Evolutionary conservation across 2,329 filamentous ascomycete species (phyloP), one percentile per base, ranked within the genome.

Genomic region (Zasmidium cellare): DNA sequence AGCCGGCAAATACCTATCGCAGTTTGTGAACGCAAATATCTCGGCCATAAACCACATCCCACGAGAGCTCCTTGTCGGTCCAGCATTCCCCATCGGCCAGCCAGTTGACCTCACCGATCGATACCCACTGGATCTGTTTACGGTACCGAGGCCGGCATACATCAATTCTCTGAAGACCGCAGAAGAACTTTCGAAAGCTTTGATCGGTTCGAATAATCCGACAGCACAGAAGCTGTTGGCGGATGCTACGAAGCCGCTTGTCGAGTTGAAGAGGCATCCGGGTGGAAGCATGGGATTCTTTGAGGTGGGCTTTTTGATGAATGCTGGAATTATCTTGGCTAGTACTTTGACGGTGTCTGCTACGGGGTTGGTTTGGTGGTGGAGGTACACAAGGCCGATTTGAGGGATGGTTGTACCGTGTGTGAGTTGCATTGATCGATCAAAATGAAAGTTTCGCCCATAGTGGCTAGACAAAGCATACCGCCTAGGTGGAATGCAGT

Each of bases 1-100:
- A 1, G 72, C 80, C 2, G 82, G 79, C 16, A 87, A 87, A 67
- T 88, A 87, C 61, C 74, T 87, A 3, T 75, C 77, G 7, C 82
- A 87, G 61, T 85, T 83, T 68, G 72, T 87, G 35, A 65, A 75
- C 9, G 75, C 82, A 2, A 72, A 79, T 12, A 67, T 79, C 0
- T 79, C 80, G 0, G 82, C 81, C 66, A 73, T 84, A 55, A 87
- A 87, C 67, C 80, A 85, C 53, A 77, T 87, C 6, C 84, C 85
- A 0, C 61, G 73, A 1, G 76, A 82, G 31, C 72, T 87, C 1
- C 77, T 87, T 3, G 65, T 77, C 45, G 76, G 74, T 1, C 76
- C 72, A 2, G 73, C 74, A 23, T 71, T 72, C 23, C 76, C 74
- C 16, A 20, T 68, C 61, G n/a, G 64, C 64, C 63, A 64, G 52